Conservation (phyloP, 2,329 filamentous ascomycete species). For the Nemania serpens region DNA sequence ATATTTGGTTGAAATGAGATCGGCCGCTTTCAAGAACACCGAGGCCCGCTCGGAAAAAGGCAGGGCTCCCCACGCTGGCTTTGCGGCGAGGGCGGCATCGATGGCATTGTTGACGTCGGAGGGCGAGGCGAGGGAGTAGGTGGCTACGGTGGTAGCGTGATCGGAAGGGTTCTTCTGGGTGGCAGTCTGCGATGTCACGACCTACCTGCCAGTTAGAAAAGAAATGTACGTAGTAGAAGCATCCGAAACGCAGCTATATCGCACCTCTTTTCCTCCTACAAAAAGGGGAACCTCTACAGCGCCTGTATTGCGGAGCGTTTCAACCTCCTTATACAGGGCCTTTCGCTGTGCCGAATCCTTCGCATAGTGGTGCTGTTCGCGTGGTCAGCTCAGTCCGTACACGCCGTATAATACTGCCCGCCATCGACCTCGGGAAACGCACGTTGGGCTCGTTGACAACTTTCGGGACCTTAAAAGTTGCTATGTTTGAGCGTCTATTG, state of each 20-base stretch:
- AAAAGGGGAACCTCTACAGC: constrained; percentile 82
- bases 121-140: constrained; percentile 80
- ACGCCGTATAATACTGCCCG: background rate
- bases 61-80: constrained; percentile 81
- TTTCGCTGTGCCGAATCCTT: constrained; percentile 82
- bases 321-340: constrained; percentile 74
- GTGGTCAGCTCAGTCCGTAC: constrained; percentile 6
- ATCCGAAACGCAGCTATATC: constrained; percentile 23
- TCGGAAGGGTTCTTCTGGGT: constrained; percentile 83
- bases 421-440: constrained; percentile 45
- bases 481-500: constrained; percentile 62
- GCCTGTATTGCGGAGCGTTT: constrained; percentile 68
- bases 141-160: constrained; percentile 76
- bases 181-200: constrained; percentile 68
- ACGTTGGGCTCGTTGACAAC: constrained; percentile 97
- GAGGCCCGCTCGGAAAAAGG: constrained; percentile 91
- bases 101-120: constrained; percentile 81
- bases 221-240: background rate
- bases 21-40: constrained; percentile 94
- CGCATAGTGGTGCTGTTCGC: constrained; percentile 77
- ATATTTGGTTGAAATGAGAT: constrained; percentile 89
- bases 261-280: constrained; percentile 79
- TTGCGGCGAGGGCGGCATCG: constrained; percentile 81
- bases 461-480: constrained; percentile 84
- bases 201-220: constrained; percentile 47